These are phyloP conservation scores for Pachysandra terminalis DNA, from an alignment of 164 flowering plant species.

Conservation along the genomic window DNA sequence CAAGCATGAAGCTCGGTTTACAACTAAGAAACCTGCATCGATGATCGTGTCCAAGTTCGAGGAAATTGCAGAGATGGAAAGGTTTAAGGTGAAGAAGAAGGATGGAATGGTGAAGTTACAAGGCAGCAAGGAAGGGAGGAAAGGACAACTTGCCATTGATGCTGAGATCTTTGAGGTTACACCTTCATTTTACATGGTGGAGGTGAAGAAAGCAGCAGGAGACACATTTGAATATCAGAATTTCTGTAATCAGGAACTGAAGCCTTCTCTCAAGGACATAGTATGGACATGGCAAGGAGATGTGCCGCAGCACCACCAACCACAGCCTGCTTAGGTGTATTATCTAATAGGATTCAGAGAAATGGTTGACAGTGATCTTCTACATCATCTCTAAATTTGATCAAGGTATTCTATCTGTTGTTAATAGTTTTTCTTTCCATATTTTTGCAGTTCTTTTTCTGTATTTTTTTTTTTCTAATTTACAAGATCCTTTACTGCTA, in stretches of 20 bases:
- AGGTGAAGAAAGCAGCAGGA: constrained; percentile 40
- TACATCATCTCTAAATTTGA: neutral
- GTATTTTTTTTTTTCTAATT: neutral
- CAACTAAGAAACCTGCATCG: constrained; percentile 28
- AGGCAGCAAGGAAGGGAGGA: constrained; percentile 38
- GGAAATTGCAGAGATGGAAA: constrained; percentile 31
- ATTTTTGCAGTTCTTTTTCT: neutral
- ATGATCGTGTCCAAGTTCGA: constrained; percentile 47
- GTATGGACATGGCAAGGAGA: constrained; percentile 40
- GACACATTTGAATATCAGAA: constrained; percentile 45
- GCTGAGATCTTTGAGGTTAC: constrained; percentile 54
- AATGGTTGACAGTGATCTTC: neutral
- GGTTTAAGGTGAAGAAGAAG: constrained; percentile 35
- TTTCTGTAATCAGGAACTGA: constrained; percentile 39
- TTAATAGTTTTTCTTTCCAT: neutral
- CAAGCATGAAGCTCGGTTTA: constrained; percentile 30
- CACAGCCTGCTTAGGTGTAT: constrained; percentile 1
- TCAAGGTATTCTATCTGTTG: constrained; percentile 2
- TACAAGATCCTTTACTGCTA: constrained; percentile 1
- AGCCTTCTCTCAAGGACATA: constrained; percentile 45
- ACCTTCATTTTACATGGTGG: constrained; percentile 39
- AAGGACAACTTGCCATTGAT: constrained; percentile 41
- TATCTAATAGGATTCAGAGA: neutral
- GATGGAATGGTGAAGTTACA: constrained; percentile 36
- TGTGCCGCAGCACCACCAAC: constrained; percentile 6